These are phyloP conservation scores for Salvia rosmarinus DNA, from an alignment of 257 asterid species.

Conservation along the genomic window DNA sequence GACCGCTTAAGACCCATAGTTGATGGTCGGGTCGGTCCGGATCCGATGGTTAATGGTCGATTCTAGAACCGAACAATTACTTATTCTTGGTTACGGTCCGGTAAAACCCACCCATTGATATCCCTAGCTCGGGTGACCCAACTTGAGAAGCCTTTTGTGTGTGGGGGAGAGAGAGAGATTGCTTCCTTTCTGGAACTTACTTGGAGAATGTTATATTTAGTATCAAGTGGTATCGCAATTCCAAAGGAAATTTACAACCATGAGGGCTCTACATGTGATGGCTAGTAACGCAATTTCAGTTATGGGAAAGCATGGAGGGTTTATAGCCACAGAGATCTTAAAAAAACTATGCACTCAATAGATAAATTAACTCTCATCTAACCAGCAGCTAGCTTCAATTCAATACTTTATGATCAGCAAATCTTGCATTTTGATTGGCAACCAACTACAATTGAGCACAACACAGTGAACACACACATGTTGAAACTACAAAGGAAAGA, in stretches of 20 bases:
- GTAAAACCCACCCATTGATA: too few relatives aligned
- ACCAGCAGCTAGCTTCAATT: neutral
- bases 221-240: neutral
- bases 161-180: neutral
- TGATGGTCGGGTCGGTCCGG: too few relatives aligned
- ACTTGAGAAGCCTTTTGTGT: neutral
- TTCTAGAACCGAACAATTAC: too few relatives aligned
- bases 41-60: too few relatives aligned
- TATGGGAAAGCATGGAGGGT: slow-evolving; percentile 91
- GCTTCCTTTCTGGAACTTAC: neutral
- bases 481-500: neutral
- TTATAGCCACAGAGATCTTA: too few relatives aligned
- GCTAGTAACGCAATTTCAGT: slow-evolving; percentile 86
- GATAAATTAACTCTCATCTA: neutral
- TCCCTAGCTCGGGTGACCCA: too few relatives aligned
- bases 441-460: neutral
- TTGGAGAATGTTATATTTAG: neutral
- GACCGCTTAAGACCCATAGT: too few relatives aligned
- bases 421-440: neutral
- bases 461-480: neutral
- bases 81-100: too few relatives aligned
- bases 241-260: neutral
- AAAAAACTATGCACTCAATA: neutral
- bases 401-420: neutral
- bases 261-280: slow-evolving; percentile 90